Evolutionary conservation across 2,329 filamentous ascomycete species (phyloP).

Genomic region (Paraphoma chrysanthemicola): DNA sequence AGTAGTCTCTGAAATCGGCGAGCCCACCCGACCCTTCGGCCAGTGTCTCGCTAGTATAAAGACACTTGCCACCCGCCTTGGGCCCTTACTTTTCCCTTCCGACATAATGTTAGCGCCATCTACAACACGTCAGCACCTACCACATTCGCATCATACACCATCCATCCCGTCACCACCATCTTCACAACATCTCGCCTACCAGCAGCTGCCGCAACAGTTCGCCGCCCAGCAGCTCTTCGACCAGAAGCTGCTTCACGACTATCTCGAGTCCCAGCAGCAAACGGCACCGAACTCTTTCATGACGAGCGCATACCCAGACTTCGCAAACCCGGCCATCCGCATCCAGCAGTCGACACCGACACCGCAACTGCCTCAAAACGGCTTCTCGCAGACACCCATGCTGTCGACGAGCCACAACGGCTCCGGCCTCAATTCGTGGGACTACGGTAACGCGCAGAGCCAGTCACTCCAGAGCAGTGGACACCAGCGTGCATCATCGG

Average conservation of each 20-base stretch:
- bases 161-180: conserved; percentile 40
- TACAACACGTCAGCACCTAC: conserved; percentile 46
- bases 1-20: conserved; percentile 28
- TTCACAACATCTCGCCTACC: conserved; percentile 37
- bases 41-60: conserved; percentile 45
- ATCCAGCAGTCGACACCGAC: conserved; percentile 51
- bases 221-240: conserved; percentile 36
- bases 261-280: conserved; percentile 46
- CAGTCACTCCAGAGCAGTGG: conserved; percentile 41
- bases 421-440: conserved; percentile 41
- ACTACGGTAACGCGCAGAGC: conserved; percentile 39
- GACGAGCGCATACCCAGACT: conserved; percentile 41
- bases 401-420: conserved; percentile 32
- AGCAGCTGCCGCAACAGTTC: conserved; percentile 32
- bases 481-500: conserved; percentile 49
- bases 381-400: conserved; percentile 41
- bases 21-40: conserved; percentile 39
- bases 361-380: conserved; percentile 36
- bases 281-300: conserved; percentile 38
- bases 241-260: conserved; percentile 47
- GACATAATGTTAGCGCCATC: conserved; percentile 47
- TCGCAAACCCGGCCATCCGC: conserved; percentile 47
- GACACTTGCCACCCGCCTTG: conserved; percentile 46
- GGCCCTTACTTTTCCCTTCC: conserved; percentile 38
- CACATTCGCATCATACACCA: conserved; percentile 15